These are phyloP conservation scores for Mediolabrus comicus DNA, from an alignment of 108 stramenopile species.

Conservation along the genomic window DNA sequence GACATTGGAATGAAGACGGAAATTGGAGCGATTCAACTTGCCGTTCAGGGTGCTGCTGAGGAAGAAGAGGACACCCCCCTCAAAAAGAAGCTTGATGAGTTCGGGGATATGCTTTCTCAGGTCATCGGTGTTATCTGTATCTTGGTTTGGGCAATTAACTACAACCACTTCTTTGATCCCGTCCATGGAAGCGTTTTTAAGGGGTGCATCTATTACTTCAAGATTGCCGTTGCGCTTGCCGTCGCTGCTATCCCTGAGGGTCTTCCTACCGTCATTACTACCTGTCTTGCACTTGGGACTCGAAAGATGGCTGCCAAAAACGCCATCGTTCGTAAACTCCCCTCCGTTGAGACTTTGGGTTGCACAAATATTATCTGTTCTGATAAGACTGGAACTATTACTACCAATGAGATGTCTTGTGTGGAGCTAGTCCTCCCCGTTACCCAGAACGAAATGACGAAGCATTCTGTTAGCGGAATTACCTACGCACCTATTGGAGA, in stretches of 20 bases:
- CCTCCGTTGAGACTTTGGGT: slow-evolving; percentile 88
- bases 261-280: slow-evolving; percentile 83
- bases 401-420: slow-evolving; percentile 85
- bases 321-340: slow-evolving; percentile 55
- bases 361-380: slow-evolving; percentile 75
- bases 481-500: slow-evolving; percentile 46
- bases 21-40: slow-evolving; percentile 73
- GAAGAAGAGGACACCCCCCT: slow-evolving; percentile 81
- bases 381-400: slow-evolving; percentile 93
- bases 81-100: slow-evolving; percentile 82
- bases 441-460: slow-evolving; percentile 20
- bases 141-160: slow-evolving; percentile 66
- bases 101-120: slow-evolving; percentile 67
- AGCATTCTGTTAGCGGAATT: slow-evolving; percentile 37
- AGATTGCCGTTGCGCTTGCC: slow-evolving; percentile 84
- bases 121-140: slow-evolving; percentile 82
- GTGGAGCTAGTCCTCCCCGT: slow-evolving; percentile 24
- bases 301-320: slow-evolving; percentile 62
- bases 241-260: slow-evolving; percentile 90
- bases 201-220: slow-evolving; percentile 72
- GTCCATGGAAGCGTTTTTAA: slow-evolving; percentile 57
- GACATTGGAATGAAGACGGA: slow-evolving; percentile 78
- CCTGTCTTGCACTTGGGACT: slow-evolving; percentile 79
- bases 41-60: slow-evolving; percentile 52
- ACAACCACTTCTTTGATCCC: slow-evolving; percentile 67